These are phyloP conservation scores for Aureobasidium musti DNA, from an alignment of 2,329 filamentous ascomycete species.

Conservation along the genomic window DNA sequence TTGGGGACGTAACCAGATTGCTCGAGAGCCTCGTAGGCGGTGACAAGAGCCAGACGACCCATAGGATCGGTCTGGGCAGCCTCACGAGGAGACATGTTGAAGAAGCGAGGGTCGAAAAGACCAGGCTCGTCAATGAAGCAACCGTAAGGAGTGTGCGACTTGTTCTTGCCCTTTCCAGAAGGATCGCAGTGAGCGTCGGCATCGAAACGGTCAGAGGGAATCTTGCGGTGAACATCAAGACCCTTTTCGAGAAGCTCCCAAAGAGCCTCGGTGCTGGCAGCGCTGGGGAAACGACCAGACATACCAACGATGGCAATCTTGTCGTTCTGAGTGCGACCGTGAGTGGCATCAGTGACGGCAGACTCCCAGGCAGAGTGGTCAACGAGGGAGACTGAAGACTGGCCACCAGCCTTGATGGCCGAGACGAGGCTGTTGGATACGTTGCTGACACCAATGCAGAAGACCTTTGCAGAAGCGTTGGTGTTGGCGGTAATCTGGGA, in stretches of 20 bases:
- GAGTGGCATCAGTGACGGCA: constrained; percentile 37
- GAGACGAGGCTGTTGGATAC: constrained; percentile 59
- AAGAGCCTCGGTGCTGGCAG: constrained; percentile 68
- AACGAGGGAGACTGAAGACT: constrained; percentile 46
- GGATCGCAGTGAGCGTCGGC: constrained; percentile 70
- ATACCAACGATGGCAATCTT: constrained; percentile 86
- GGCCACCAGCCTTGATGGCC: constrained; percentile 55
- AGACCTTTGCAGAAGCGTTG: constrained; percentile 49
- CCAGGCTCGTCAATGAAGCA: constrained; percentile 76
- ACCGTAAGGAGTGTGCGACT: constrained; percentile 73
- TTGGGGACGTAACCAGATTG: constrained; percentile 77
- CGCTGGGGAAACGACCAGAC: constrained; percentile 74
- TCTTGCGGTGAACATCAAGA: constrained; percentile 68
- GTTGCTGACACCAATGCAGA: constrained; percentile 55
- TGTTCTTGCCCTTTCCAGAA: constrained; percentile 72
- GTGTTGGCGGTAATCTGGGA: constrained; percentile 49
- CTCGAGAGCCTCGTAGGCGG: constrained; percentile 79
- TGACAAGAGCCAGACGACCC: constrained; percentile 73
- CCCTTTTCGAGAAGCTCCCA: constrained; percentile 76
- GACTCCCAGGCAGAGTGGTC: constrained; percentile 51
- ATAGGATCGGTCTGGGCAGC: constrained; percentile 79
- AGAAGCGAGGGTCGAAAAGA: constrained; percentile 78
- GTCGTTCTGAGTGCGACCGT: constrained; percentile 56
- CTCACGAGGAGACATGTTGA: constrained; percentile 83
- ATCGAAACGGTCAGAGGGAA: constrained; percentile 72